Evolutionary conservation across 345 rosid genomes (phyloP).

Genomic region (Excoecaria agallocha): DNA sequence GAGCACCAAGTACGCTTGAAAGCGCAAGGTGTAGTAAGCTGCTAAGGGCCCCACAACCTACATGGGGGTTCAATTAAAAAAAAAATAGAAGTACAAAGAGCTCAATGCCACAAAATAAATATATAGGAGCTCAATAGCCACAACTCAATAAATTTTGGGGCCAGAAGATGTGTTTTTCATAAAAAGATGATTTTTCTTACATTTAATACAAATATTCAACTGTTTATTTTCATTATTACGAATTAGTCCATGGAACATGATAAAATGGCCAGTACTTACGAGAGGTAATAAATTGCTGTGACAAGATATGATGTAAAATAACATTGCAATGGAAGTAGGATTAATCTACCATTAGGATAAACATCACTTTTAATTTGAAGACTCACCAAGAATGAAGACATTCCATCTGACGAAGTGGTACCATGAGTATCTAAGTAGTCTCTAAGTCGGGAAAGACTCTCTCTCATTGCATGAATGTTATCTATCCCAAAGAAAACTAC

Average conservation of each 20-base stretch:
- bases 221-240: neutral
- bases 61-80: too few species aligned
- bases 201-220: neutral
- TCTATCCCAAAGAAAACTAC: slow-evolving; percentile 96
- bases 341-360: neutral
- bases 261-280: neutral
- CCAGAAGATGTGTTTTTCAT: too few species aligned
- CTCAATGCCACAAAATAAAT: too few species aligned
- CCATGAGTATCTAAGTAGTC: slow-evolving; percentile 97
- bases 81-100: too few species aligned
- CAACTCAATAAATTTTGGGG: too few species aligned
- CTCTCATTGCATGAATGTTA: slow-evolving; percentile 98
- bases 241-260: neutral
- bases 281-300: neutral
- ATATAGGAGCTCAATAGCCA: too few species aligned
- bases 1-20: too few species aligned
- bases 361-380: neutral
- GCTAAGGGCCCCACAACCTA: too few species aligned
- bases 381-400: slow-evolving; percentile 91
- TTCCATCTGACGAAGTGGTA: slow-evolving; percentile 91
- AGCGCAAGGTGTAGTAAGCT: too few species aligned
- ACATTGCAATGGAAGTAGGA: neutral
- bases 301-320: neutral
- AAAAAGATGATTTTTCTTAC: too few species aligned
- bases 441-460: slow-evolving; percentile 91